Evolutionary conservation across 495 filamentous ascomycete genomes (phyloP).

Genomic region (Gamarada debralockiae): DNA sequence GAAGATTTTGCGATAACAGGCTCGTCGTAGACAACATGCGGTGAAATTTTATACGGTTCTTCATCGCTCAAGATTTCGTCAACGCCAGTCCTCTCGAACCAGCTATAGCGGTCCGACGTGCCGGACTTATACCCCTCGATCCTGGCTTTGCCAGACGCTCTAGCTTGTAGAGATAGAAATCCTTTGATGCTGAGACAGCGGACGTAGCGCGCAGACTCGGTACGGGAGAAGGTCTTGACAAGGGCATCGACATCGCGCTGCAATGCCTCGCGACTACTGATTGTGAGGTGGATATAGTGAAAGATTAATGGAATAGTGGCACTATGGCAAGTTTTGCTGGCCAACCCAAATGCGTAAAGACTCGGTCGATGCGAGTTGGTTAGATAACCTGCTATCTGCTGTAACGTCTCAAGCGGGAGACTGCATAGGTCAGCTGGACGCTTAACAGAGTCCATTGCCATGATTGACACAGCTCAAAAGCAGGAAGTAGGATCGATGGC

Average conservation of each 20-base stretch:
- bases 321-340: slow-evolving; percentile 1
- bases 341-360: slow-evolving; percentile 2
- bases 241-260: slow-evolving; percentile 1
- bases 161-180: background rate
- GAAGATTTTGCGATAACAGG: background rate
- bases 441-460: slow-evolving; percentile 12
- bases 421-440: too few species aligned
- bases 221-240: background rate
- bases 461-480: slow-evolving; percentile 2
- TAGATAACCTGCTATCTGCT: slow-evolving; percentile 5
- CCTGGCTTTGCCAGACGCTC: background rate
- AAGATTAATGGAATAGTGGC: background rate
- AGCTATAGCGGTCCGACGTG: background rate
- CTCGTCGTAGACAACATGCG: background rate
- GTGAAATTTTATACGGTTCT: background rate
- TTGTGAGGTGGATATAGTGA: background rate
- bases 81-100: background rate
- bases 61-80: background rate
- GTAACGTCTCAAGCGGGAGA: background rate
- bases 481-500: background rate
- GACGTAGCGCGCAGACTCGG: background rate
- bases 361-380: background rate
- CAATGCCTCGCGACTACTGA: background rate
- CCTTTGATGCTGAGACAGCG: slow-evolving; percentile 1
- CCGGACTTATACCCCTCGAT: background rate